Evolutionary conservation across 805 yeast species (phyloP).

Genomic region (Yamadazyma phyllophila): DNA sequence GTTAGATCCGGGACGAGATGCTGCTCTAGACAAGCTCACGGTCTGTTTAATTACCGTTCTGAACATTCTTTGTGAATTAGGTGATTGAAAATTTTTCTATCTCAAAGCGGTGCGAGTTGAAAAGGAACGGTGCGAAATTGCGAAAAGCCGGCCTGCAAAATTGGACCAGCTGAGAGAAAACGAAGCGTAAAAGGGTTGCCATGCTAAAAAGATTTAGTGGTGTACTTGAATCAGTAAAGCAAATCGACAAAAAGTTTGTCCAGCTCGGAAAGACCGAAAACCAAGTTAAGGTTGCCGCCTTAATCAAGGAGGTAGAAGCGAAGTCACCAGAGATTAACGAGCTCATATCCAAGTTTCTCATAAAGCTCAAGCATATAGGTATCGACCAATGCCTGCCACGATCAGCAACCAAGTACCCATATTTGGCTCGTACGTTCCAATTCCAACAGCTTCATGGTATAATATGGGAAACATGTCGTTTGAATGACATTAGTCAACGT

Average conservation of each 20-base stretch:
- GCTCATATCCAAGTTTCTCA: conserved; percentile 30
- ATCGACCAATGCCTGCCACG: conserved; percentile 10
- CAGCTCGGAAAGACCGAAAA: conserved; percentile 20
- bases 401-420: neutral
- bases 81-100: conserved; percentile 2
- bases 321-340: conserved; percentile 31
- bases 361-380: conserved; percentile 23
- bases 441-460: conserved; percentile 30
- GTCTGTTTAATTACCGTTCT: neutral
- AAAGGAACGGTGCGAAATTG: neutral
- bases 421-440: conserved; percentile 10
- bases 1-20: neutral
- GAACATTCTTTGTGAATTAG: neutral
- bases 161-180: neutral
- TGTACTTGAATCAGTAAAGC: conserved; percentile 3
- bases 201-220: conserved; percentile 3
- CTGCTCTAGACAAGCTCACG: neutral
- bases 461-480: conserved; percentile 38
- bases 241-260: conserved; percentile 10
- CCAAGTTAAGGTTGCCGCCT: conserved; percentile 20
- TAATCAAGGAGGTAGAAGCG: conserved; percentile 22
- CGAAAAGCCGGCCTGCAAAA: neutral
- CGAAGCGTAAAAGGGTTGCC: neutral
- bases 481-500: conserved; percentile 29
- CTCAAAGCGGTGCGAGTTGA: neutral